Evolutionary conservation across 1,284 basidiomycete genomes (phyloP).

Genomic region (Apiotrichum sp.): DNA sequence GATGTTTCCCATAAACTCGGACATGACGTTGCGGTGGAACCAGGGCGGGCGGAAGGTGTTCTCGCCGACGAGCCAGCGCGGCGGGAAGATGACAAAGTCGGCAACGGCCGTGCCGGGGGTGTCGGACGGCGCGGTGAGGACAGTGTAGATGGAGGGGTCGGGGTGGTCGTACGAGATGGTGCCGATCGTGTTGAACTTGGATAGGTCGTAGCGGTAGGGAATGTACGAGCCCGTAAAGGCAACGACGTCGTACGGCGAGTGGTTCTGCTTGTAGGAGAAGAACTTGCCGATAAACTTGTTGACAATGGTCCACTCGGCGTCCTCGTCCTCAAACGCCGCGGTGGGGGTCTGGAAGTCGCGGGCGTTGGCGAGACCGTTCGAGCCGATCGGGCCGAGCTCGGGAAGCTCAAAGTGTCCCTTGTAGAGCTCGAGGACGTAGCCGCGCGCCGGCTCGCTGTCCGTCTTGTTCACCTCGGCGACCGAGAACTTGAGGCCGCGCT

Average conservation of each 20-base stretch:
- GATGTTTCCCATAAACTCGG: conserved; percentile 22
- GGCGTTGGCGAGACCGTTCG: conserved; percentile 58
- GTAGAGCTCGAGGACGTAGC: conserved; percentile 57
- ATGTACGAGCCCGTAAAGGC: conserved; percentile 66
- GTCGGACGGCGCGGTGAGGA: conserved; percentile 44
- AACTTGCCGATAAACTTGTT: conserved; percentile 12
- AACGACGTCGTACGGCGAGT: conserved; percentile 54
- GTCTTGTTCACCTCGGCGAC: conserved; percentile 34
- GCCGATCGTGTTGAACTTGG: conserved; percentile 61
- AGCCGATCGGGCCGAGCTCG: conserved; percentile 61
- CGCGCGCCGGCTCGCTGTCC: conserved; percentile 20
- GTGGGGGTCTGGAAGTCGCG: conserved; percentile 61
- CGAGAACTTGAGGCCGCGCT: conserved; percentile 62
- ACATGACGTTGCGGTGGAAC: conserved; percentile 57
- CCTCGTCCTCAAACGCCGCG: conserved; percentile 55
- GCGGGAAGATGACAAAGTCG: conserved; percentile 24
- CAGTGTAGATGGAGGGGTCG: conserved; percentile 36
- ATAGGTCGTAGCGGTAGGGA: conserved; percentile 64
- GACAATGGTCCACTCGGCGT: conserved; percentile 51
- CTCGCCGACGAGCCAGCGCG: conserved; percentile 39
- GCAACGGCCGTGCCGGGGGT: conserved; percentile 54
- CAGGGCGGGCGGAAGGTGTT: conserved; percentile 46
- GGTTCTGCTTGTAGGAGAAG: conserved; percentile 50
- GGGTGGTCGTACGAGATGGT: conserved; percentile 54
- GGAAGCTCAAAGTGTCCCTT: conserved; percentile 61